Evolutionary conservation across 2,329 filamentous ascomycete genomes (phyloP), one percentile per base, ranked within the genome.

Genomic region (Trichocomaceae sp.): DNA sequence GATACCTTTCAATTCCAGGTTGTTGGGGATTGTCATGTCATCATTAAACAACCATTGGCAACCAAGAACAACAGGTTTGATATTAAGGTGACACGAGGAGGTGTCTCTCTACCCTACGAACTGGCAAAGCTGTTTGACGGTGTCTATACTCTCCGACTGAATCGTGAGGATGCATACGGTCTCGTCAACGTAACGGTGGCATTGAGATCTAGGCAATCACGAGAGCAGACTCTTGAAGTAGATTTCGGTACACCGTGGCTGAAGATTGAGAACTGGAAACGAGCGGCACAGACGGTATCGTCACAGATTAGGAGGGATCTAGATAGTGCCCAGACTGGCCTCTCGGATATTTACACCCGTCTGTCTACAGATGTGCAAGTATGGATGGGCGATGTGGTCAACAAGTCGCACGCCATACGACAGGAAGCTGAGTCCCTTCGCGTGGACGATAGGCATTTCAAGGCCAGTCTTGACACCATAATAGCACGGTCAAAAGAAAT

Each of bases 21-120:
- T n/a, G 72, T 80, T 58, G 78, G 77, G 5, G 76, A 81, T 57
- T 74, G 75, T 47, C 77, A 81, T 60, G 75, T 82, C 54, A 65
- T 79, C 44, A 70, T 83, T 49, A 76, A 75, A 44, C 75, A 78
- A 8, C 77, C 78, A 7, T 66, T 66, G 37, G 64, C 69, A 48
- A 77, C 72, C 60, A 79, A 74, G 60, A 70, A 72, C 15, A 70
- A 72, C 13, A 74, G 72, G 26, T 74, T 83, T 52, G 70, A 74
- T 50, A 75, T 83, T 37, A 71, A 73, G 47, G 72, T 83, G 47
- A 71, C 65, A 26, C 75, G 75, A 50, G 64, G 65, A n/a, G 71
- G 71, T 23, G 66, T 69, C 15, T 59, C 67, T 33, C 64, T 77
- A 46, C 62, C 75, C 23, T 73, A 76, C 55, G 70, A 77, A 55